Conservation (phyloP, 2,329 filamentous ascomycete species). For the Tolypocladium sp. region DNA sequence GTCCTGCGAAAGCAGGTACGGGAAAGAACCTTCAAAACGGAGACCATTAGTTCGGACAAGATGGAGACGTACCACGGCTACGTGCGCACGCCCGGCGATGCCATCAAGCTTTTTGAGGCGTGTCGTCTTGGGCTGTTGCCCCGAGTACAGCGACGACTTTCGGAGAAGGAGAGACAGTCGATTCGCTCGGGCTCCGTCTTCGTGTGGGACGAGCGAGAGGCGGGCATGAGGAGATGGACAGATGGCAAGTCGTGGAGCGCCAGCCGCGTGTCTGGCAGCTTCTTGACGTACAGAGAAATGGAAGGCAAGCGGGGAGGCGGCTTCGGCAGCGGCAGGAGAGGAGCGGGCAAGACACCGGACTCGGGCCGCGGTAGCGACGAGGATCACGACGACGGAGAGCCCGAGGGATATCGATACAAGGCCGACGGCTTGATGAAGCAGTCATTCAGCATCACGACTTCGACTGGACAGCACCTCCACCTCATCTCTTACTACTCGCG, state of each 20-base stretch:
- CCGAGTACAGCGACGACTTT: constrained; percentile 83
- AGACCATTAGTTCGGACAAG: constrained; percentile 17
- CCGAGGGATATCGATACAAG: constrained; percentile 90
- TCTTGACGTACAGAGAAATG: constrained; percentile 96
- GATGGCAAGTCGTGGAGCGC: constrained; percentile 99
- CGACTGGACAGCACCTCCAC: constrained; percentile 79
- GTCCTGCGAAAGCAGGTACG: constrained; percentile 10
- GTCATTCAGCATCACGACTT: constrained; percentile 97
- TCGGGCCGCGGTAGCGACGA: constrained; percentile 75
- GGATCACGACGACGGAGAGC: constrained; percentile 74
- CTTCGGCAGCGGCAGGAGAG: constrained; percentile 51
- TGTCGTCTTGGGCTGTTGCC: constrained; percentile 84
- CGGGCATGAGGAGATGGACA: constrained; percentile 96
- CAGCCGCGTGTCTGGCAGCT: constrained; percentile 93
- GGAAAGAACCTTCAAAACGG: constrained; percentile 9
- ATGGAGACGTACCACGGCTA: constrained; percentile 98
- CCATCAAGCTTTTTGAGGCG: constrained; percentile 97
- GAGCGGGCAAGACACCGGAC: constrained; percentile 71
- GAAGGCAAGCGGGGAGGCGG: constrained; percentile 88
- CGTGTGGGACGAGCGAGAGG: constrained; percentile 98
- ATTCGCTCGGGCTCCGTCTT: constrained; percentile 97
- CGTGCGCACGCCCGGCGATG: constrained; percentile 91
- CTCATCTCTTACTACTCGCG: constrained; percentile 95
- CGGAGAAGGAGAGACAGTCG: constrained; percentile 92
- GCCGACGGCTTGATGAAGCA: constrained; percentile 98